Percentiles rank a stretch among this genome's conserved stretches.
phyloP scores from a whole-genome alignment of 1,139 yeast genomes.

The Petasospora fabianii region DNA sequence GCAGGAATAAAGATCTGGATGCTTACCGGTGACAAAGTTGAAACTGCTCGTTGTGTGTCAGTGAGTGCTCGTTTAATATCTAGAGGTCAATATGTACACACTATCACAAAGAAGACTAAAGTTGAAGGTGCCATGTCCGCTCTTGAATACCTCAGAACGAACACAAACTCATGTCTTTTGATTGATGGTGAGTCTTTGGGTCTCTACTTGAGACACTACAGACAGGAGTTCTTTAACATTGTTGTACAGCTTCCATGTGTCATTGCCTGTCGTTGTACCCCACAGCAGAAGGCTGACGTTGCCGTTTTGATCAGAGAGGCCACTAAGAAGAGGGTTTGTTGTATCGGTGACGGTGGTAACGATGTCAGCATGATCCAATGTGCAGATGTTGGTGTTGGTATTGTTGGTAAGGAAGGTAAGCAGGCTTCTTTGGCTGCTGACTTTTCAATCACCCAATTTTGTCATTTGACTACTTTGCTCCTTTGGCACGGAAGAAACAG shows the following conservation, averaged over 20 bases:
- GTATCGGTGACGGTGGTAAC: constrained; percentile 99
- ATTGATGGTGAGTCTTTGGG: constrained; percentile 93
- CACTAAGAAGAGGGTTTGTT: constrained; percentile 89
- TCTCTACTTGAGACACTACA: constrained; percentile 57
- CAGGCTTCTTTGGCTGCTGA: constrained; percentile 98
- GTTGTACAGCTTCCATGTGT: constrained; percentile 85
- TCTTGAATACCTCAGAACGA: constrained; percentile 65
- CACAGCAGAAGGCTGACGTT: constrained; percentile 97
- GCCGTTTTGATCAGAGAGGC: constrained; percentile 72
- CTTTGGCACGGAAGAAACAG: constrained; percentile 99
- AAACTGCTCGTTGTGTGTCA: constrained; percentile 96
- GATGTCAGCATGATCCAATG: constrained; percentile 99
- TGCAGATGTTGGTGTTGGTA: constrained; percentile 98
- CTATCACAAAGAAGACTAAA: constrained; percentile 62
- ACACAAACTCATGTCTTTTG: constrained; percentile 75
- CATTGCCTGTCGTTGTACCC: constrained; percentile 96
- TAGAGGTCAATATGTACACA: constrained; percentile 90
- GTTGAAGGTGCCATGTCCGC: constrained; percentile 67
- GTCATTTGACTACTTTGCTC: constrained; percentile 78
- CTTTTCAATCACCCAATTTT: constrained; percentile 88
- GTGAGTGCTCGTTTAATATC: constrained; percentile 89
- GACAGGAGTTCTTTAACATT: constrained; percentile 68
- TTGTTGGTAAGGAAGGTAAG: constrained; percentile 97
- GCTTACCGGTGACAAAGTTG: constrained; percentile 98
- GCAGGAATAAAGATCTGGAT: constrained; percentile 99